Evolutionary conservation across 129 eudicot genomes (phyloP).

Genomic region (Erigeron canadensis): DNA sequence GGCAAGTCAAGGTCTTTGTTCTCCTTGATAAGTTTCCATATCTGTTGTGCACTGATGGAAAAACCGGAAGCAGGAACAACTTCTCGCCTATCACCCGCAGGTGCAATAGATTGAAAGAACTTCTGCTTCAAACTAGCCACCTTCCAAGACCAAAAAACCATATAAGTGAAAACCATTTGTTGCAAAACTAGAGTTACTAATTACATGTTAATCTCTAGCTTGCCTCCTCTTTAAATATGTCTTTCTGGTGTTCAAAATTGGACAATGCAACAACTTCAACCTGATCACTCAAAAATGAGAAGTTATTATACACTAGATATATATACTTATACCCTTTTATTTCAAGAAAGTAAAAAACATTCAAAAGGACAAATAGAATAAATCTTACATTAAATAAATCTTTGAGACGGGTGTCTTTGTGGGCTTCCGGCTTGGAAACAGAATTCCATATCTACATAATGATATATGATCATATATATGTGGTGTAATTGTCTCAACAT

Average conservation of each 20-base stretch:
- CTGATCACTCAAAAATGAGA: conserved; percentile 32
- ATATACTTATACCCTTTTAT: no score
- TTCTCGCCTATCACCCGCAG: conserved; percentile 75
- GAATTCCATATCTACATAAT: conserved; percentile 69
- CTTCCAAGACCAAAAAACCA: conserved; percentile 32
- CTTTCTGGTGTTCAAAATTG: conserved; percentile 73
- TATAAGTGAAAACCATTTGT: no score
- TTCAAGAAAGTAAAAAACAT: no score
- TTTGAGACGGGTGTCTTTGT: conserved; percentile 72
- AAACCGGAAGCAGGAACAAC: conserved; percentile 81
- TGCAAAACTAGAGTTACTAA: no score
- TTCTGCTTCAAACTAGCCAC: conserved; percentile 62
- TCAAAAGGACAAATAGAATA: no score
- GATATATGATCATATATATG: background rate
- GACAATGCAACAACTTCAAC: conserved; percentile 73
- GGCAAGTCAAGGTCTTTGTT: conserved; percentile 78
- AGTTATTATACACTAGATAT: no score
- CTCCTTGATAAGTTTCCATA: conserved; percentile 76
- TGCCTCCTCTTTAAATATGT: conserved; percentile 72
- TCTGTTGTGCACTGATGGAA: conserved; percentile 66
- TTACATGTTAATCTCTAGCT: background rate
- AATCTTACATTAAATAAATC: conserved; percentile 91
- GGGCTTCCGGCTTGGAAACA: conserved; percentile 85
- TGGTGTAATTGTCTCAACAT: background rate
- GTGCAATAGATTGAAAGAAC: conserved; percentile 57